Conservation (phyloP, 306 rosid species). For the Adenanthera pavonina region DNA sequence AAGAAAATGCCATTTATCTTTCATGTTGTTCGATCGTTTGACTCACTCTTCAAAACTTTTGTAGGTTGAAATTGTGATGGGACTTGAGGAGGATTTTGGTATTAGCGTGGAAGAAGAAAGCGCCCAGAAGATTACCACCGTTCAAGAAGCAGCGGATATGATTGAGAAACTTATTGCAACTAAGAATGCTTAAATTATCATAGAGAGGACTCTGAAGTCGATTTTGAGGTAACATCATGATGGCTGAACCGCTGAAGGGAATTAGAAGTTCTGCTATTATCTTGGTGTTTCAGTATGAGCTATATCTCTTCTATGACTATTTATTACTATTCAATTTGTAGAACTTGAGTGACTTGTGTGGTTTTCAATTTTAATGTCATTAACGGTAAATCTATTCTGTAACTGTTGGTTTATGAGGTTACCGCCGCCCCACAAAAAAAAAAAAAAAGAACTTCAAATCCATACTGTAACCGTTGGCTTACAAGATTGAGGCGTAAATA, state of each 20-base stretch:
- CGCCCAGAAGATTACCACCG: constrained; percentile 77
- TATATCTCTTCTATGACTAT: not conserved
- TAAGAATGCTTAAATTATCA: constrained; percentile 47
- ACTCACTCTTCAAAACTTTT: not conserved
- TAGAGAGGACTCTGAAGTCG: constrained; percentile 19
- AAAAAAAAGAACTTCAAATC: no score
- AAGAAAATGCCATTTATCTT: not conserved
- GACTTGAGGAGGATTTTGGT: constrained; percentile 82
- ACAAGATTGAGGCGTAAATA: no score
- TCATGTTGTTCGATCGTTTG: constrained; percentile 4
- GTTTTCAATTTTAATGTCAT: not conserved
- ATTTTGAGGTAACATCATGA: constrained; percentile 6
- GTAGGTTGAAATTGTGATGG: constrained; percentile 97
- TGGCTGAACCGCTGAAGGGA: constrained; percentile 6
- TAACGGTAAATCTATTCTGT: not conserved
- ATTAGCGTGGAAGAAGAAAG: constrained; percentile 76
- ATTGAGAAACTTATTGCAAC: constrained; percentile 63
- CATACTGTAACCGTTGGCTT: no score
- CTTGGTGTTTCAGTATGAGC: constrained; percentile 9
- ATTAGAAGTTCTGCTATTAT: constrained; percentile 3
- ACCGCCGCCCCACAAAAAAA: not conserved
- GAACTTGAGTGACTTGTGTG: constrained; percentile 7
- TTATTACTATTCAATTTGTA: constrained; percentile 14
- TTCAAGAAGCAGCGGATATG: constrained; percentile 86
- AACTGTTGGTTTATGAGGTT: not conserved